Evolutionary conservation across 148 eudicot genomes (phyloP).

Genomic region (Cornus kousa): DNA sequence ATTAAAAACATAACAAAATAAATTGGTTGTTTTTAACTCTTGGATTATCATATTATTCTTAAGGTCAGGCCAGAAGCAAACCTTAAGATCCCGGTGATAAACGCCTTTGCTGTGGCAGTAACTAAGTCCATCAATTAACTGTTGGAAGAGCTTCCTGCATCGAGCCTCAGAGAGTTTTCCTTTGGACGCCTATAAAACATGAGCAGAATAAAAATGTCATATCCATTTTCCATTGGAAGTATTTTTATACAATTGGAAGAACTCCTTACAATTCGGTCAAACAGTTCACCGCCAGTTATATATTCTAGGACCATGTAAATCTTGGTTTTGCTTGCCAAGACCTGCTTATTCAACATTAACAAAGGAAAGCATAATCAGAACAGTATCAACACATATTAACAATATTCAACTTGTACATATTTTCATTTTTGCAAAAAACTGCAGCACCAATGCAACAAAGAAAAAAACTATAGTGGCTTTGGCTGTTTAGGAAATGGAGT

Average conservation of each 20-base stretch:
- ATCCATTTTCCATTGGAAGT: not conserved
- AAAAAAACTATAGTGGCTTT: too few species aligned
- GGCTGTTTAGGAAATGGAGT: too few species aligned
- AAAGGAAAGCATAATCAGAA: not conserved
- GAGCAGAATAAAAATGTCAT: not conserved
- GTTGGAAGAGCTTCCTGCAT: slow-evolving; percentile 80
- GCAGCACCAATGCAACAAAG: too few species aligned
- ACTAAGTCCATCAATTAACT: slow-evolving; percentile 80
- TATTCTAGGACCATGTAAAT: slow-evolving; percentile 92
- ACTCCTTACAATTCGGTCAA: slow-evolving; percentile 74
- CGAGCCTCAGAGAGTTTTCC: slow-evolving; percentile 64
- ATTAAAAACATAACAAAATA: too few species aligned
- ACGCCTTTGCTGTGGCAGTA: slow-evolving; percentile 94
- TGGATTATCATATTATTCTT: not conserved
- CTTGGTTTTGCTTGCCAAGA: slow-evolving; percentile 93
- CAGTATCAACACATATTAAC: too few species aligned
- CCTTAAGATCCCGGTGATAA: slow-evolving; percentile 94
- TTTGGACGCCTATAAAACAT: slow-evolving; percentile 48
- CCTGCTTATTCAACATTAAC: slow-evolving; percentile 42
- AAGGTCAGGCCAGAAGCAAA: not conserved
- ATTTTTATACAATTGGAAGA: not conserved
- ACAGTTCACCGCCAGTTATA: slow-evolving; percentile 89
- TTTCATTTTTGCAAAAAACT: too few species aligned
- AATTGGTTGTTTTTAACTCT: too few species aligned
- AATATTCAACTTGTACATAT: too few species aligned